Percentiles rank a stretch among this genome's conserved stretches.
Conservation (phyloP, 2,329 filamentous ascomycete species). For the Talaromyces sp. region DNA sequence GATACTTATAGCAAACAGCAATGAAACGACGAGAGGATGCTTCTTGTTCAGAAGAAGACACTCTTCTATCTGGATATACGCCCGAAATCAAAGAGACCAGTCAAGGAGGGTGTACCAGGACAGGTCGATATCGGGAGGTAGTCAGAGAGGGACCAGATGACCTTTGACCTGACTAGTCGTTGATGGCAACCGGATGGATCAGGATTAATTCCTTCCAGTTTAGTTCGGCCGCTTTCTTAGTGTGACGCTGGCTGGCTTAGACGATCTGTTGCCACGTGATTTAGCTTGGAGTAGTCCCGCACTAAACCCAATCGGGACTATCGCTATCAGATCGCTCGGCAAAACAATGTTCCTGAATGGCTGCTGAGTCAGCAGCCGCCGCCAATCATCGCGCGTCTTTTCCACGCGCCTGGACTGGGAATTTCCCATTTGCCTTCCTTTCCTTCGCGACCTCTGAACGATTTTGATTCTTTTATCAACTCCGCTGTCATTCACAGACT, state of each 20-base stretch:
- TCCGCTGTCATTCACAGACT: conserved; percentile 3
- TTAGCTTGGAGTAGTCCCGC: neutral
- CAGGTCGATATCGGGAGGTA: neutral
- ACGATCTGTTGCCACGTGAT: conserved; percentile 16
- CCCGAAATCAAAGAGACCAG: neutral
- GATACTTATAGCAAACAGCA: neutral
- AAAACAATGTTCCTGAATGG: conserved; percentile 12
- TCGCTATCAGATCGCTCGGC: conserved; percentile 4
- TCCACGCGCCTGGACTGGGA: conserved; percentile 27
- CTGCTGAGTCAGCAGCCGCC: conserved; percentile 30
- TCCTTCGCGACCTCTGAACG: conserved; percentile 17
- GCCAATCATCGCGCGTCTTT: conserved; percentile 39
- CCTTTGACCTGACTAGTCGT: neutral
- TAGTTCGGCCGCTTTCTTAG: neutral
- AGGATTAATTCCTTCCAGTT: conserved; percentile 4
- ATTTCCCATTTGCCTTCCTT: conserved; percentile 32
- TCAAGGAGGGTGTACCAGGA: neutral
- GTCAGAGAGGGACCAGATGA: conserved; percentile 5
- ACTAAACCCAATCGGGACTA: neutral
- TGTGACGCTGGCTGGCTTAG: neutral
- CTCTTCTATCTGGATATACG: neutral
- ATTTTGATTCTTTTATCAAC: conserved; percentile 2
- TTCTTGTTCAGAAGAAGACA: neutral
- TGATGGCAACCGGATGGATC: conserved; percentile 1
- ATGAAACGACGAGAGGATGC: neutral